Evolutionary conservation across 345 rosid species (phyloP).

Genomic region (Camelina hispida): DNA sequence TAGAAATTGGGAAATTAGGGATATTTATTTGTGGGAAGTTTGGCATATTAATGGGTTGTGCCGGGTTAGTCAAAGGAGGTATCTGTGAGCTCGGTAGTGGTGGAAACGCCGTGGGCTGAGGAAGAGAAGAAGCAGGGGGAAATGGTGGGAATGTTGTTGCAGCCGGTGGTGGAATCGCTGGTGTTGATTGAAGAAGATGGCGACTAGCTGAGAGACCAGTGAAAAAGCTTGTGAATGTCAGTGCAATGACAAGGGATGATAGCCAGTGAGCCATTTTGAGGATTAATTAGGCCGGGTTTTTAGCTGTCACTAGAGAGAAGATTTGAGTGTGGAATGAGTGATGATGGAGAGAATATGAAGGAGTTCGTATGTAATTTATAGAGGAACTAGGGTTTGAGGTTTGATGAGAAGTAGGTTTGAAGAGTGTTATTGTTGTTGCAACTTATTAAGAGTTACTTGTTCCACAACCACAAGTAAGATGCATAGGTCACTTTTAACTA

Average conservation of each 20-base stretch:
- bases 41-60: constrained; percentile 40
- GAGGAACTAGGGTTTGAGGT: constrained; percentile 21
- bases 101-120: constrained; percentile 36
- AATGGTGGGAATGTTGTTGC: constrained; percentile 39
- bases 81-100: constrained; percentile 27
- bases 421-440: constrained; percentile 18
- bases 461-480: constrained; percentile 23
- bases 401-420: constrained; percentile 34
- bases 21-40: constrained; percentile 43
- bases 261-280: constrained; percentile 24
- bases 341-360: constrained; percentile 18
- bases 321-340: constrained; percentile 15
- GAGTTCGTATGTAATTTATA: constrained; percentile 28
- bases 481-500: background rate
- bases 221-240: constrained; percentile 42
- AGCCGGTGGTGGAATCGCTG: constrained; percentile 33
- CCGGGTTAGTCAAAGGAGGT: constrained; percentile 41
- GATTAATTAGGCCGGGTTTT: background rate
- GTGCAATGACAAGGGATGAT: constrained; percentile 35
- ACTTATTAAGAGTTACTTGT: constrained; percentile 33
- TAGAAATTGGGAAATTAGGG: constrained; percentile 38
- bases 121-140: constrained; percentile 32
- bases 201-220: constrained; percentile 34
- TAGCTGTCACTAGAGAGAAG: background rate
- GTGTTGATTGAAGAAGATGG: constrained; percentile 42